Evolutionary conservation across 805 yeast genomes (phyloP).

Genomic region (Myxozyma neglecta): DNA sequence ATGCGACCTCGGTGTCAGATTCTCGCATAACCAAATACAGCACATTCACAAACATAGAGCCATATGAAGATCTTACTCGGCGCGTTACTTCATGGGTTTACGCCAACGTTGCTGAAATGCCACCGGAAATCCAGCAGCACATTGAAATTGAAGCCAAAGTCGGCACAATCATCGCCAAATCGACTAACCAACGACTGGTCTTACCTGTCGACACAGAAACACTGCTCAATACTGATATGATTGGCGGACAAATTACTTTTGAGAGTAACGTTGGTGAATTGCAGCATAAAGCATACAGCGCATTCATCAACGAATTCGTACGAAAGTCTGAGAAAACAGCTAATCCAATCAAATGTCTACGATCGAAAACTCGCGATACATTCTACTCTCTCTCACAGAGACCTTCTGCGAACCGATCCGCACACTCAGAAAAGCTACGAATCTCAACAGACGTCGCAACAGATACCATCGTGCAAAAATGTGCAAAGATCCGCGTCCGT

Average conservation of each 20-base stretch:
- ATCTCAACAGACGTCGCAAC: conserved; percentile 18
- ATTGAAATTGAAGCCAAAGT: conserved; percentile 39
- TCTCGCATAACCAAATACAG: not conserved
- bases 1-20: too few species aligned
- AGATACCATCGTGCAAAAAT: conserved; percentile 7
- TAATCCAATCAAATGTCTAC: conserved; percentile 8
- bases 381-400: not conserved
- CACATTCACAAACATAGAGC: conserved; percentile 68
- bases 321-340: conserved; percentile 1
- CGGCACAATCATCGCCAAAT: conserved; percentile 18
- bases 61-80: conserved; percentile 72
- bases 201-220: conserved; percentile 31
- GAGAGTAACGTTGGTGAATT: conserved; percentile 25
- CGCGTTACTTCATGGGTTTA: conserved; percentile 82
- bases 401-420: not conserved
- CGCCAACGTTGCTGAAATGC: conserved; percentile 59
- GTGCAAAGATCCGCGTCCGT: conserved; percentile 19
- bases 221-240: conserved; percentile 25
- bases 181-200: conserved; percentile 20
- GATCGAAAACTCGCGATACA: conserved; percentile 3
- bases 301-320: conserved; percentile 14
- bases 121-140: conserved; percentile 19
- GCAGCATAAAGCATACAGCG: conserved; percentile 20
- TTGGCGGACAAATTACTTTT: conserved; percentile 22
- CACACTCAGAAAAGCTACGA: conserved; percentile 8